Base-by-base conservation (phyloP, 2,329 filamentous ascomycete species). In the Penicillium sp. region DNA sequence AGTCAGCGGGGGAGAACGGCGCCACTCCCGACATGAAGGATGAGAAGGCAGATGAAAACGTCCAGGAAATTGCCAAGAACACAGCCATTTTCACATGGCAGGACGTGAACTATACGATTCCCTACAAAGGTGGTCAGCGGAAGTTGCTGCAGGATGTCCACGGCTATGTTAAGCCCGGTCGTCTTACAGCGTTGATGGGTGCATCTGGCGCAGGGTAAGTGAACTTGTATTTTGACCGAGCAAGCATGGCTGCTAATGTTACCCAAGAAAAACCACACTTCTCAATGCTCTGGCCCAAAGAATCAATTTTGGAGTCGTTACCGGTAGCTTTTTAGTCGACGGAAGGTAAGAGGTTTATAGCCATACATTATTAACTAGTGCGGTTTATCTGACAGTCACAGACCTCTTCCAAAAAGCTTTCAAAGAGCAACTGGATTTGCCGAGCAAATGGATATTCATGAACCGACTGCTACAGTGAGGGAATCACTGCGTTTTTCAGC, bases 61-160 rank as follows among this genome's bases (percentile, higher is more conserved):
- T 74, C 35, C 66, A 75, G 27, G 73, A 74, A 2, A 76, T 85
- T 11, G 78, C 79, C 1, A 80, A 78, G 58, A 84, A 84, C 50
- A 80, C 85, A 40, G 80, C 82, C 28, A 74, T 89, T n/a, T 76
- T 95, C 49, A 95, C 89, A 0, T 95, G 89, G 86, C 86, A 91
- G 64, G 76, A 86, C 54, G 81, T 96, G 50, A 87, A 84, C 61
- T 95, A 95, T 64, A 78, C 63, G 41, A 84, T 77, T 51, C 71
- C 52, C 9, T 71, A 69, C 40, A 69, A 73, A 36, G 64, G 67
- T 31, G 70, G 72, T 11, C 61, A 73, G 54, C 64, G 67, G 36
- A 66, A 69, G 3, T 64, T 85, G 4, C 66, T 86, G 9, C 74
- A 81, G 49, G 74, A 83, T 47, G 77, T 86, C 4, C 75, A 81